A percentile compares a stretch with the other conserved stretches of the same genome.
Conservation (phyloP, 768 basidiomycete genomes). For the Panellus pusillus region DNA sequence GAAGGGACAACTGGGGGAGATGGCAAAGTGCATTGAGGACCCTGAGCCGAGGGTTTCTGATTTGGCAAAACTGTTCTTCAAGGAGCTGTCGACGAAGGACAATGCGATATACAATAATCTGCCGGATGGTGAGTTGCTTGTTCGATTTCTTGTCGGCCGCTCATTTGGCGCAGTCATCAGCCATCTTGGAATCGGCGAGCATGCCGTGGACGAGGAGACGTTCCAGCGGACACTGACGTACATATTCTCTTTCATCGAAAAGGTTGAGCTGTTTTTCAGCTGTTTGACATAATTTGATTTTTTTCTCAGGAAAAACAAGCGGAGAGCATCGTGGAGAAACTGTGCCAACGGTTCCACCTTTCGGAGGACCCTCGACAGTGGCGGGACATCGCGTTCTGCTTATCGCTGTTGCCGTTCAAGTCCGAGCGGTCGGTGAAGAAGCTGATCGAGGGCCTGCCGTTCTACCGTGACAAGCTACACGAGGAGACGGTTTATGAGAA, state of each 20-base stretch:
- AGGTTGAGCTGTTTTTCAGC: slow-evolving; percentile 48
- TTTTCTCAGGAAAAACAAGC: slow-evolving; percentile 88
- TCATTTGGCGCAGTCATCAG: slow-evolving; percentile 70
- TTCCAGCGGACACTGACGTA: slow-evolving; percentile 94
- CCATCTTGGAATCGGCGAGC: slow-evolving; percentile 86
- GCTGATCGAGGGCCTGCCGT: slow-evolving; percentile 87
- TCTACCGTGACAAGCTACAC: slow-evolving; percentile 95
- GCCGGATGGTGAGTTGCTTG: slow-evolving; percentile 71
- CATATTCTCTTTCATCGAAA: slow-evolving; percentile 96
- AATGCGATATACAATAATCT: slow-evolving; percentile 99
- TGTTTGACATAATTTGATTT: not conserved
- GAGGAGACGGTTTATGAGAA: slow-evolving; percentile 77
- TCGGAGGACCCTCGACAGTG: slow-evolving; percentile 91
- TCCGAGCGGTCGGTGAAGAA: slow-evolving; percentile 96
- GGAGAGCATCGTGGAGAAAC: slow-evolving; percentile 94
- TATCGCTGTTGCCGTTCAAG: slow-evolving; percentile 94
- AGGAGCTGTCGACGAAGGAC: slow-evolving; percentile 92
- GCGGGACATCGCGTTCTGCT: slow-evolving; percentile 95
- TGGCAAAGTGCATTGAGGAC: slow-evolving; percentile 99
- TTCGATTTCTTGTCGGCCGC: not conserved
- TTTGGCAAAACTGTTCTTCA: slow-evolving; percentile 97
- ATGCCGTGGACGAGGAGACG: slow-evolving; percentile 87
- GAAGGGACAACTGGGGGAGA: slow-evolving; percentile 98
- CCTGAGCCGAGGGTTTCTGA: slow-evolving; percentile 84
- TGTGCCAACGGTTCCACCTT: slow-evolving; percentile 92